Evolutionary conservation across 108 stramenopile species (phyloP), one percentile per base, ranked within the genome.

Genomic region (Nannochloropsis oceanica): DNA sequence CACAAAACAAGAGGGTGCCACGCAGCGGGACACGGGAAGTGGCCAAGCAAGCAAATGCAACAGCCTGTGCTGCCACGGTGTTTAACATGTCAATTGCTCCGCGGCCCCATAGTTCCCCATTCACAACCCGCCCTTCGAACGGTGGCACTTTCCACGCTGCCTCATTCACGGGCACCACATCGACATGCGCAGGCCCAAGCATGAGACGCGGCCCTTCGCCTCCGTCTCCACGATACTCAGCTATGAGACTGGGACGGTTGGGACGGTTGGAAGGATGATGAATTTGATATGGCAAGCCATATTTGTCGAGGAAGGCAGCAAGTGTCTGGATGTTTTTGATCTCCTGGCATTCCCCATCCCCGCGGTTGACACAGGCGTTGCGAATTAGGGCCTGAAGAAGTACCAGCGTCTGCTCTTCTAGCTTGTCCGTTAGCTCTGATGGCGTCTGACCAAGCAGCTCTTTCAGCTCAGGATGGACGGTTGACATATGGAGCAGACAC

Each of bases 151-250:
- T 27, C 42, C 42, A 44, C 0, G 87, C 84, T n/a, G 83, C 79
- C 8, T 83, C 83, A 26, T 43, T 84, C 10, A 81, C 87, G 42
- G 87, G 87, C 0, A 87, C 87, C n/a, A 87, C 87, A 25, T 87
- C 87, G 25, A 87, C 87, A 80, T 87, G 87, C 11, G 80, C 84
- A 34, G 87, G 87, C 12, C 87, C 87, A 8, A 87, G 87, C 87
- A 87, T 87, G 11, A 87, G 81, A 34, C 87, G 80, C 2, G 87
- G 87, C 13, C 83, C 42, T 13, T 81, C 84, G 24, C 79, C 44
- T 20, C 25, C 12, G 18, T n/a, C 43, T 25, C 24, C n/a, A 13
- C 25, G 82, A 7, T 18, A 44, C 83, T 83, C 44, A 0, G 43
- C 42, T 83, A 83, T 42, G 83, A 87, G 44, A 44, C 84, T 87